Percentiles rank a stretch among this genome's conserved stretches.
Conservation (phyloP, 345 rosid genomes). For the Firmiana major region DNA sequence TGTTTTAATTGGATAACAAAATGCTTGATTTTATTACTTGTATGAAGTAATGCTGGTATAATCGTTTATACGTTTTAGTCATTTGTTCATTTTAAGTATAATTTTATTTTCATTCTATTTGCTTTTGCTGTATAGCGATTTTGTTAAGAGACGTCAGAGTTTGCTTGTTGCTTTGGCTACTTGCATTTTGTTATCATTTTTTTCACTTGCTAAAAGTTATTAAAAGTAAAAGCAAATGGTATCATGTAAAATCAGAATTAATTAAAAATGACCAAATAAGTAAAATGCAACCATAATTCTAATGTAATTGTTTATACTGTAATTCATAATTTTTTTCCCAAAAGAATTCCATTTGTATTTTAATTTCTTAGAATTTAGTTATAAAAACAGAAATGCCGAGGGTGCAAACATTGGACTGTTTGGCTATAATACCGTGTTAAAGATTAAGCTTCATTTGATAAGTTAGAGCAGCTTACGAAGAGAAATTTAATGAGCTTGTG, state of each 20-base stretch:
- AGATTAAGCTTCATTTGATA: background rate
- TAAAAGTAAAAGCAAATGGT: background rate
- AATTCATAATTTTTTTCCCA: background rate
- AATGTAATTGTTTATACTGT: background rate
- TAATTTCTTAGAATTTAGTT: background rate
- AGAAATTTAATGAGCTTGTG: background rate
- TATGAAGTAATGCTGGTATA: background rate
- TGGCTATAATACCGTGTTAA: background rate
- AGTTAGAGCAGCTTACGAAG: background rate
- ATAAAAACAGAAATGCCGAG: background rate
- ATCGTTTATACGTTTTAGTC: background rate
- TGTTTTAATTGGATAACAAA: background rate
- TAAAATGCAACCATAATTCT: background rate
- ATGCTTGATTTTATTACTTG: background rate
- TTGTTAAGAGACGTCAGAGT: background rate
- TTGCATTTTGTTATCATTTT: background rate
- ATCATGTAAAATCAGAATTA: background rate
- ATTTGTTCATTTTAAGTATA: background rate
- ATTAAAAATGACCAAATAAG: background rate
- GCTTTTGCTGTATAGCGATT: background rate
- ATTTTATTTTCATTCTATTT: background rate
- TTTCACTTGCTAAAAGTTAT: background rate
- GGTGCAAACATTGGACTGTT: background rate
- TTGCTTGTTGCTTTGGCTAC: background rate
- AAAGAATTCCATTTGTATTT: background rate